phyloP scores from a whole-genome alignment of 2,329 filamentous ascomycete genomes.

The Phyllachora maydis region DNA sequence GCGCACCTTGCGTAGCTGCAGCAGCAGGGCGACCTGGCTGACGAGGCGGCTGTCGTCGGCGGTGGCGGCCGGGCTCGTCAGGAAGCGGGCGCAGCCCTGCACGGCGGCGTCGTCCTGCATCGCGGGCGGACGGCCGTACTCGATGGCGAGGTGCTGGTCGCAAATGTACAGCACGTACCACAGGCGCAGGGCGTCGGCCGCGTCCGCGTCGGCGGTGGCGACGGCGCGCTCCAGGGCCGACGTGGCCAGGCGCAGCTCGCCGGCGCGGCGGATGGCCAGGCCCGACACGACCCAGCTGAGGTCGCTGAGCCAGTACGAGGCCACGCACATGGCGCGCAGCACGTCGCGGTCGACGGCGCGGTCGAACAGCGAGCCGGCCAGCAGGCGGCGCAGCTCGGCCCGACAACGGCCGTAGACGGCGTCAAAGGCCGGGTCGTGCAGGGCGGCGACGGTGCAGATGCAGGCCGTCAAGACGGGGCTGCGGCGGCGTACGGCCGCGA shows the following conservation, averaged over 20 bases:
- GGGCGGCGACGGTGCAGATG: slow-evolving; percentile 33
- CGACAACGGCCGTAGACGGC: slow-evolving; percentile 29
- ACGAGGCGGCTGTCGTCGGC: slow-evolving; percentile 33
- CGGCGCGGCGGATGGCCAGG: slow-evolving; percentile 25
- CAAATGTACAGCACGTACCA: slow-evolving; percentile 43
- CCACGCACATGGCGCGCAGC: slow-evolving; percentile 36
- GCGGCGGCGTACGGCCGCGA: slow-evolving; percentile 28
- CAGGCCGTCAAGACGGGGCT: slow-evolving; percentile 33
- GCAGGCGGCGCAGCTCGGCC: slow-evolving; percentile 29
- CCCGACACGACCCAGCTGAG: slow-evolving; percentile 41
- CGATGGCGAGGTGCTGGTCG: slow-evolving; percentile 38
- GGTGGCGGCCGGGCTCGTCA: slow-evolving; percentile 26
- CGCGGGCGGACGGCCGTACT: slow-evolving; percentile 36
- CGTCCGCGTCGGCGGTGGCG: too few species aligned
- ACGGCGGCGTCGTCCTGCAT: slow-evolving; percentile 36
- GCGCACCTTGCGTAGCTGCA: slow-evolving; percentile 32
- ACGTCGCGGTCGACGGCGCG: slow-evolving; percentile 20
- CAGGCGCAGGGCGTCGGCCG: slow-evolving; percentile 30
- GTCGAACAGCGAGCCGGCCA: slow-evolving; percentile 20
- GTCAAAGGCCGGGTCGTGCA: slow-evolving; percentile 32
- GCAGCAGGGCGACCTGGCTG: slow-evolving; percentile 35
- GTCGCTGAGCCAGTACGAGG: slow-evolving; percentile 41
- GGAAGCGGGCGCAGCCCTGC: slow-evolving; percentile 32
- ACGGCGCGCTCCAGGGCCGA: slow-evolving; percentile 4
- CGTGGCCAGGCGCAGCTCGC: slow-evolving; percentile 19